Conservation (phyloP, 129 eudicot genomes). For the Glebionis coronaria region DNA sequence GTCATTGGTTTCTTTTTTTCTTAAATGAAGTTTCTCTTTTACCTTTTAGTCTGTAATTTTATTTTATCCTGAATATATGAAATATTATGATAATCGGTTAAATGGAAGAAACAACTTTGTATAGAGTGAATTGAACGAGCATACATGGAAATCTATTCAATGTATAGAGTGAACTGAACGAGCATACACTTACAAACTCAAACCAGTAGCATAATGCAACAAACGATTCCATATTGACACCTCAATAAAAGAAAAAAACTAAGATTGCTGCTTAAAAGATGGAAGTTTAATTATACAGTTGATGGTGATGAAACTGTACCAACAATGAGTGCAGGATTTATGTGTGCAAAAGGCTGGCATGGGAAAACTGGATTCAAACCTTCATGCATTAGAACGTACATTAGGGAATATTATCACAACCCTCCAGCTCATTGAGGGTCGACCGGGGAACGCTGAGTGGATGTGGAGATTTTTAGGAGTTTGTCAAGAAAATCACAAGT, state of each 20-base stretch:
- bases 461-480: too few species aligned
- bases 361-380: slow-evolving; percentile 94
- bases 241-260: slow-evolving; percentile 57
- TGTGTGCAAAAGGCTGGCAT: slow-evolving; percentile 99
- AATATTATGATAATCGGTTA: too few species aligned
- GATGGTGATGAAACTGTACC: slow-evolving; percentile 98
- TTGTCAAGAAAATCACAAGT: too few species aligned
- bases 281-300: slow-evolving; percentile 73
- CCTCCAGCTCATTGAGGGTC: slow-evolving; percentile 95
- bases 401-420: slow-evolving; percentile 83
- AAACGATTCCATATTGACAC: slow-evolving; percentile 84
- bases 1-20: too few species aligned
- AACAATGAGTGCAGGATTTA: slow-evolving; percentile 80
- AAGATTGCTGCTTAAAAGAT: slow-evolving; percentile 48
- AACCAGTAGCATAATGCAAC: slow-evolving; percentile 69
- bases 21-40: too few species aligned
- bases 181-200: slow-evolving; percentile 65
- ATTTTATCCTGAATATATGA: too few species aligned
- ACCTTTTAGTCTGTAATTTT: too few species aligned
- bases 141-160: slow-evolving; percentile 82
- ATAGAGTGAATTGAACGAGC: too few species aligned
- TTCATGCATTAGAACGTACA: slow-evolving; percentile 61
- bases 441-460: slow-evolving; percentile 98
- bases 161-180: slow-evolving; percentile 91
- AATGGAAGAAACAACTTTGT: too few species aligned